Evolutionary conservation across 768 basidiomycete genomes (phyloP), one percentile per base, ranked within the genome.

Genomic region (Psilocybe cyanescens): DNA sequence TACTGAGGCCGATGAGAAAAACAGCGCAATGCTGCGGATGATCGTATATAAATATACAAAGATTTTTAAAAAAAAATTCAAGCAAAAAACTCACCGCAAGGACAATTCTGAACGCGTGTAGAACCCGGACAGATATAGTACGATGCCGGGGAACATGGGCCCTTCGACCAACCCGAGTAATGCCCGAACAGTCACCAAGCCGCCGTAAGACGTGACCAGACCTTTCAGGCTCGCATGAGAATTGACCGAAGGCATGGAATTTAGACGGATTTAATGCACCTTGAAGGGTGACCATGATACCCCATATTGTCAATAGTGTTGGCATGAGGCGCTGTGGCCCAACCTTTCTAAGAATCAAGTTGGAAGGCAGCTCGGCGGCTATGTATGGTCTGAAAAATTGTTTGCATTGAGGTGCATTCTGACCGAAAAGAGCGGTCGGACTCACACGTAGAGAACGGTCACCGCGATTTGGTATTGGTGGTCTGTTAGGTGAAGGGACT

Each of bases 121-220:
- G 60, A 76, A 74, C 8, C 68, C 65, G 14, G 75, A 76, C 12
- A 81, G 72, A 61, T 79, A 81, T 6, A 81, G 71, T 3, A 75
- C 71, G 44, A 76, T 74, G 3, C 72, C 73, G 14, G 75, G 73
- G 65, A 69, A 76, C 79, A 68, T 66, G 1, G 63, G 74, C 67
- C 84, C 86, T 72, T 86, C 84, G 17, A 81, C 61, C 17, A 82
- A 66, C 3, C 86, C 86, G 6, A 86, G 71, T 60, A 86, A 79
- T 57, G 84, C 79, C 17, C 86, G 74, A 55, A 78, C 81, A 3
- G 74, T 75, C 4, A 85, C 70, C 46, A 87, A 74, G 2, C 84
- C 80, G 8, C 68, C 71, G 59, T 81, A 81, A 5, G 69, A 76
- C 8, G 68, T 73, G 31, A 86, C 78, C 3, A 81, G 61, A 3